Evolutionary conservation across 768 basidiomycete genomes (phyloP).

Genomic region (Tephrocybe sp.): DNA sequence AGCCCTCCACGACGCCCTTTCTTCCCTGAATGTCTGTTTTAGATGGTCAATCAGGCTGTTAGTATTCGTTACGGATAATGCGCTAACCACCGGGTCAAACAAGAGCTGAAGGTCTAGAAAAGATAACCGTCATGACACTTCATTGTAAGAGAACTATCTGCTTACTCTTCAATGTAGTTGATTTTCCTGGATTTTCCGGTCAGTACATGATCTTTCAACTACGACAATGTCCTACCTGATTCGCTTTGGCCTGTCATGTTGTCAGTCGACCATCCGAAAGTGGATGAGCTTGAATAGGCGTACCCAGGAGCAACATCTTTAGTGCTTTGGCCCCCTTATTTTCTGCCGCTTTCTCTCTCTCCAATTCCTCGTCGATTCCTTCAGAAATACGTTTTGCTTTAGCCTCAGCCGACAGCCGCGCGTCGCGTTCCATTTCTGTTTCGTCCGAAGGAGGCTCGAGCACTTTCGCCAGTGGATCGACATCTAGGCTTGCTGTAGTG

Average conservation of each 20-base stretch:
- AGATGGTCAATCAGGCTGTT: neutral
- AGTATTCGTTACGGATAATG: neutral
- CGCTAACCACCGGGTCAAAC: slow-evolving; percentile 55
- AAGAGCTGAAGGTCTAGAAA: slow-evolving; percentile 63
- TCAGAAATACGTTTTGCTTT: slow-evolving; percentile 58
- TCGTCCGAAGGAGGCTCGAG: slow-evolving; percentile 57
- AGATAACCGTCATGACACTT: neutral
- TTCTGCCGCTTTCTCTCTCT: slow-evolving; percentile 46
- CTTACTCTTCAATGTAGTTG: slow-evolving; percentile 78
- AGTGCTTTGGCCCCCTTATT: slow-evolving; percentile 48
- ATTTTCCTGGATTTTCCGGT: slow-evolving; percentile 56
- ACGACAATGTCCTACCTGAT: slow-evolving; percentile 51
- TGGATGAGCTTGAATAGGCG: slow-evolving; percentile 15
- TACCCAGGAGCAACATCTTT: slow-evolving; percentile 64
- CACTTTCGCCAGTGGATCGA: slow-evolving; percentile 49
- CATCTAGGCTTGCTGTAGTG: slow-evolving; percentile 20
- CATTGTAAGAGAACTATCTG: slow-evolving; percentile 7
- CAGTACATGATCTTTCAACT: neutral
- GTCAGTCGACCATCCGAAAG: neutral
- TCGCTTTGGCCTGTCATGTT: slow-evolving; percentile 66
- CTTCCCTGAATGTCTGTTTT: slow-evolving; percentile 52
- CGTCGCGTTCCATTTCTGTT: slow-evolving; percentile 41
- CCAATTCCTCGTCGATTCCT: slow-evolving; percentile 63
- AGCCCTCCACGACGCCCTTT: slow-evolving; percentile 64
- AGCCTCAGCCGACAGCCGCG: slow-evolving; percentile 45